phyloP scores from a whole-genome alignment of 1,284 basidiomycete genomes.

The Apiotrichum veenhuisii region DNA sequence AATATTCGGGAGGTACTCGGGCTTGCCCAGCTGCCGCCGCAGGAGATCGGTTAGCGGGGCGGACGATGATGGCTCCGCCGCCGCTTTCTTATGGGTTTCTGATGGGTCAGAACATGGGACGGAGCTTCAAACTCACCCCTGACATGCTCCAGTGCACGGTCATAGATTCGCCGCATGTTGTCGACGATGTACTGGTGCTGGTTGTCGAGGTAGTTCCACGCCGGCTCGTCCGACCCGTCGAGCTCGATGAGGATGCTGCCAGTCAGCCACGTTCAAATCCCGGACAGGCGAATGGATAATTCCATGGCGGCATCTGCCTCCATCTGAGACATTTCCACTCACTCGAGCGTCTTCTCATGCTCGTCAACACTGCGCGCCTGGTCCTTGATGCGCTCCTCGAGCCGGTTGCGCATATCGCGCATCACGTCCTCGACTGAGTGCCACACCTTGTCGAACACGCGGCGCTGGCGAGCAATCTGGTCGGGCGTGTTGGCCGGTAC shows the following conservation, averaged over 20 bases:
- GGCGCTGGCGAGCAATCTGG: constrained; percentile 69
- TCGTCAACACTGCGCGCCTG: constrained; percentile 75
- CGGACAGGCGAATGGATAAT: too few species aligned
- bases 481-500: constrained; percentile 55
- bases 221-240: constrained; percentile 69
- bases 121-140: constrained; percentile 46
- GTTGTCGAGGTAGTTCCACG: constrained; percentile 90
- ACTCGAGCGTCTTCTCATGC: constrained; percentile 97
- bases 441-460: constrained; percentile 97
- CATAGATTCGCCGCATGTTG: constrained; percentile 68
- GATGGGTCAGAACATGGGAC: not conserved
- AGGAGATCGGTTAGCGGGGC: constrained; percentile 30
- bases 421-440: constrained; percentile 90
- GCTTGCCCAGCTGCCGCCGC: constrained; percentile 27
- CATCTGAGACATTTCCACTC: constrained; percentile 34
- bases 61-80: constrained; percentile 26
- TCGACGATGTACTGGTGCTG: constrained; percentile 83
- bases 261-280: too few species aligned
- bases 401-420: constrained; percentile 76
- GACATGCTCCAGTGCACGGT: constrained; percentile 57
- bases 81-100: constrained; percentile 4
- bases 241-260: constrained; percentile 79
- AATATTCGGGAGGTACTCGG: constrained; percentile 28
- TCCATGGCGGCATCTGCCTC: too few species aligned
- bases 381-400: constrained; percentile 77